Conservation (phyloP, 768 basidiomycete genomes). For the Termitomyces sp. region DNA sequence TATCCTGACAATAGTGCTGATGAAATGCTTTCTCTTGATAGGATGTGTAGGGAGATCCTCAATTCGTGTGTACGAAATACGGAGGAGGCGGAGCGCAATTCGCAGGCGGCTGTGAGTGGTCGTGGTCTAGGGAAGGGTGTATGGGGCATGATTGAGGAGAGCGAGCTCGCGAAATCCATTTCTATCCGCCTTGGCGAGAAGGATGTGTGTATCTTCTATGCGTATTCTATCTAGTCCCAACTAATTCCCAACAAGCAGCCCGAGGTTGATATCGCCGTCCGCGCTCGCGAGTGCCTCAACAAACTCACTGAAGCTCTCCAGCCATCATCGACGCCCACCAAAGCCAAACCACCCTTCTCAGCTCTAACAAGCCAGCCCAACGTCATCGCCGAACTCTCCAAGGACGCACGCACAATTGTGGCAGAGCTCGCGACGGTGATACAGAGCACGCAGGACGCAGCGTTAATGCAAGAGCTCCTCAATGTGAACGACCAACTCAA, state of each 20-base stretch:
- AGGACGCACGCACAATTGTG: constrained; percentile 50
- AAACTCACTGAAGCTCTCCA: constrained; percentile 32
- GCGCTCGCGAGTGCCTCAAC: constrained; percentile 40
- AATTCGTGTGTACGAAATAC: constrained; percentile 92
- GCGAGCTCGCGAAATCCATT: constrained; percentile 65
- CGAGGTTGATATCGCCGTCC: constrained; percentile 44
- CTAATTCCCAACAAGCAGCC: constrained; percentile 25
- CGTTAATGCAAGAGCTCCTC: constrained; percentile 65
- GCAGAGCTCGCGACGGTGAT: constrained; percentile 51
- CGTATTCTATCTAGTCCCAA: not conserved
- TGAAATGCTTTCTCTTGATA: constrained; percentile 15
- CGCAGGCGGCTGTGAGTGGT: constrained; percentile 35
- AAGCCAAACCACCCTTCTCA: constrained; percentile 13
- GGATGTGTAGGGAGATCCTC: constrained; percentile 86
- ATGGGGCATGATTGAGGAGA: constrained; percentile 86
- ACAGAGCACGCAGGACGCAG: constrained; percentile 53
- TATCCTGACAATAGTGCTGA: not conserved
- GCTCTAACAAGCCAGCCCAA: constrained; percentile 16
- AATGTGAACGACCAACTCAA: constrained; percentile 71
- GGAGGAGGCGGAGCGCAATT: constrained; percentile 67
- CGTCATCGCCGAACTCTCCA: constrained; percentile 32
- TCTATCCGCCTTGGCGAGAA: constrained; percentile 52
- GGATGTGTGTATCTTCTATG: constrained; percentile 32
- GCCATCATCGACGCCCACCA: not conserved
- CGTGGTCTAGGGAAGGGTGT: constrained; percentile 65